Evolutionary conservation across 1,139 yeast genomes (phyloP), one percentile per base, ranked within the genome.

Genomic region (Taiozyma sp.): DNA sequence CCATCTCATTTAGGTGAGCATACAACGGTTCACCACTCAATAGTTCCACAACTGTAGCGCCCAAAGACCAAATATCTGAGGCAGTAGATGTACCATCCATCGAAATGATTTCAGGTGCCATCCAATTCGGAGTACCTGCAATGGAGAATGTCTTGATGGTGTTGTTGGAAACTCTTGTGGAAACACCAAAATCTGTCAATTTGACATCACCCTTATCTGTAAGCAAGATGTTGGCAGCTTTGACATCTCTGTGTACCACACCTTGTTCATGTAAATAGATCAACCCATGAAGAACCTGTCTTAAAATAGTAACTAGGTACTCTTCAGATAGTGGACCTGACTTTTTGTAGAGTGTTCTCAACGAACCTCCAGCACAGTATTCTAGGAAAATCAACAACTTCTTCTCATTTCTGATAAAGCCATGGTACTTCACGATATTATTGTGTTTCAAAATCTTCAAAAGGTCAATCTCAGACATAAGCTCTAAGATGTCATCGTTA

Each of bases 111-210:
- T 93, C 99, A 0, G 99, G 99, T 0, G 98, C 99, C 99, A 95
- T 95, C 99, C 99, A 95, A 67, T 93, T 93, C 0, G 98, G 97
- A 0, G 99, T 93, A 2, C 99, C 99, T 0, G 96, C 98, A 72
- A 92, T 87, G 0, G 98, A 92, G 40, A 54, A 58, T 2, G 66
- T 76, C 62, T 87, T 87, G 61, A 84, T 73, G 8, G 87, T 82
- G 48, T 83, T 81, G 13, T 86, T 74, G 1, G 93, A 81, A 27
- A 89, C 79, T 64, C 87, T 89, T 1, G 98, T 96, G 0, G 99
- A 97, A 12, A 93, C 99, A 4, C 99, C 99, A 70, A 93, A 93
- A 67, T 93, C 99, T 67, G 99, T 93, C 51, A 95, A 73, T 61
- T 89, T 90, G n/a, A 72, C 69, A 10, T 89, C 89, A 19, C 97